Evolutionary conservation across 73 alveolate species (phyloP).

Genomic region (Symbiodinium pilosum): DNA sequence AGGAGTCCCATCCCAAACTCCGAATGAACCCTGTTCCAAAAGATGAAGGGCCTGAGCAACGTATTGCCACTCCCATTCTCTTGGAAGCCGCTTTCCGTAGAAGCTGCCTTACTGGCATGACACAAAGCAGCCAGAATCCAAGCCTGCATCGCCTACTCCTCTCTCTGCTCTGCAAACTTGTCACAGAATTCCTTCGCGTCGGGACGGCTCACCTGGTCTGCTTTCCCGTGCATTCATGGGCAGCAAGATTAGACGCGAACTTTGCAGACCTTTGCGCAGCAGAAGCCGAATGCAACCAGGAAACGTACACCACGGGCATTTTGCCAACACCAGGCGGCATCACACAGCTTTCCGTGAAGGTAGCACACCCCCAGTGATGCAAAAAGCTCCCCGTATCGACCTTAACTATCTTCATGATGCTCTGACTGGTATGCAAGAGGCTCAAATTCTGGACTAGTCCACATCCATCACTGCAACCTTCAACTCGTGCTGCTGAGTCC

Average conservation of each 20-base stretch:
- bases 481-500: too few relatives aligned
- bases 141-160: too few relatives aligned
- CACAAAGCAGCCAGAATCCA: too few relatives aligned
- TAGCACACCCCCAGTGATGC: slow-evolving; percentile 63
- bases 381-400: slow-evolving; percentile 51
- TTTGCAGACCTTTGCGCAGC: not conserved
- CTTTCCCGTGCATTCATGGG: too few relatives aligned
- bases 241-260: too few relatives aligned
- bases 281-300: not conserved
- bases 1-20: too few relatives aligned
- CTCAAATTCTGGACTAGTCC: too few relatives aligned
- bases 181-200: slow-evolving; percentile 45
- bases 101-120: slow-evolving; percentile 19
- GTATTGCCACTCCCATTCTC: slow-evolving; percentile 91
- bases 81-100: slow-evolving; percentile 87
- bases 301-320: slow-evolving; percentile 50
- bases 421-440: too few relatives aligned
- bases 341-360: not conserved
- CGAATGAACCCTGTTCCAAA: too few relatives aligned
- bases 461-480: too few relatives aligned
- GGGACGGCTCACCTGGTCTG: slow-evolving; percentile 82
- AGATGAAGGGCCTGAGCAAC: slow-evolving; percentile 22
- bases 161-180: too few relatives aligned
- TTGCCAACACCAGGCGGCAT: slow-evolving; percentile 57
- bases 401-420: not conserved